Percentiles rank a stretch among this genome's conserved stretches.
These are phyloP conservation scores for Geotrichum klebahnii DNA, from an alignment of 1,139 yeast genomes.

Conservation along the genomic window DNA sequence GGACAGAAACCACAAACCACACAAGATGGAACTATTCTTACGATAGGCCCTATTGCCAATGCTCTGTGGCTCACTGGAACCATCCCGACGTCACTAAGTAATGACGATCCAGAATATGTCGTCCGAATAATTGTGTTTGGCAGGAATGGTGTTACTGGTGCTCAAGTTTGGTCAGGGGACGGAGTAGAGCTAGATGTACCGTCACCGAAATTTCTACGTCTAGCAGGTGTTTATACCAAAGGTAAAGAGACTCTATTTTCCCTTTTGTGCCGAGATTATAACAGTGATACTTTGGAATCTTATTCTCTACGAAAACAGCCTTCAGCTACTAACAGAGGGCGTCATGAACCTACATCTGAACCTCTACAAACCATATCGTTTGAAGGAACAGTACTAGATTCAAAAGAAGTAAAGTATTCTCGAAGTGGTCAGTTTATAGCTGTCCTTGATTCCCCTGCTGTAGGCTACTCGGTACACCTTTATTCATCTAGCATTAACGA, in stretches of 20 bases:
- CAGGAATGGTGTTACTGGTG: slow-evolving; percentile 10
- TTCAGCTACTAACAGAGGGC: not conserved
- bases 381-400: slow-evolving; percentile 26
- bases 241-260: slow-evolving; percentile 6
- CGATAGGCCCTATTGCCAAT: slow-evolving; percentile 10
- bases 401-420: slow-evolving; percentile 28
- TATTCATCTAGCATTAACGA: slow-evolving; percentile 23
- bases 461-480: slow-evolving; percentile 30
- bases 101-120: slow-evolving; percentile 7
- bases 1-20: not conserved
- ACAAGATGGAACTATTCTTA: slow-evolving; percentile 12
- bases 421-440: slow-evolving; percentile 30
- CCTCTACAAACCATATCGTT: slow-evolving; percentile 18
- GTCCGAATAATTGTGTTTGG: slow-evolving; percentile 16
- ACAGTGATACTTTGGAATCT: slow-evolving; percentile 7
- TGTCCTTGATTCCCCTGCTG: slow-evolving; percentile 29
- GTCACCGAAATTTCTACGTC: slow-evolving; percentile 5
- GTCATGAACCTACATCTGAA: not conserved
- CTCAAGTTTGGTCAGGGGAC: slow-evolving; percentile 16
- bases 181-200: slow-evolving; percentile 12
- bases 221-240: not conserved
- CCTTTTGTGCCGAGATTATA: slow-evolving; percentile 10
- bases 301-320: slow-evolving; percentile 13
- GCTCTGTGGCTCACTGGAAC: slow-evolving; percentile 14
- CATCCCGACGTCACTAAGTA: slow-evolving; percentile 4